Evolutionary conservation across 2,329 filamentous ascomycete genomes (phyloP).

Genomic region (Fusarium chuoi): DNA sequence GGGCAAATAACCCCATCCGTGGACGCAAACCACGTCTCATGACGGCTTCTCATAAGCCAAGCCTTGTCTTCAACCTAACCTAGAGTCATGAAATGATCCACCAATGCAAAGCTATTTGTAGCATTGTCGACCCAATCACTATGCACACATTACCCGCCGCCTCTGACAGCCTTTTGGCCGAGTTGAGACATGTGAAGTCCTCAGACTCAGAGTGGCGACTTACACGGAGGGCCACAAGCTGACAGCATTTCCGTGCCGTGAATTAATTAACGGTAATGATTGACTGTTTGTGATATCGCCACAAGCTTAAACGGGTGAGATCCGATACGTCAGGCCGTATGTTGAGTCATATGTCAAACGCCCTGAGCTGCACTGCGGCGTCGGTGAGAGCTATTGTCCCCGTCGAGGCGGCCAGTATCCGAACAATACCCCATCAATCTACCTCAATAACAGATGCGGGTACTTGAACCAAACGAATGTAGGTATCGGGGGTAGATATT

Average conservation of each 20-base stretch:
- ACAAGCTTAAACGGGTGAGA: not conserved
- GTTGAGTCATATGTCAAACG: not conserved
- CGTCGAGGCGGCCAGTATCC: not conserved
- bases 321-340: not conserved
- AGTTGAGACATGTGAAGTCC: not conserved
- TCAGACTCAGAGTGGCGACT: conserved; percentile 5
- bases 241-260: not conserved
- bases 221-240: conserved; percentile 4
- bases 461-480: not conserved
- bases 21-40: not conserved
- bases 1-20: not conserved
- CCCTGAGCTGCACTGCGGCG: not conserved
- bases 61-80: not conserved
- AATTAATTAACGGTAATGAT: not conserved
- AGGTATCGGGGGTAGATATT: not conserved
- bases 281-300: not conserved
- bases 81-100: not conserved
- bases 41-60: not conserved
- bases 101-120: not conserved
- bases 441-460: not conserved
- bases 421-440: not conserved
- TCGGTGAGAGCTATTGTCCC: not conserved
- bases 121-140: not conserved
- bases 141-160: not conserved
- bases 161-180: not conserved